Evolutionary conservation across 2,329 filamentous ascomycete species (phyloP).

Genomic region (Hypoxylon sp.): DNA sequence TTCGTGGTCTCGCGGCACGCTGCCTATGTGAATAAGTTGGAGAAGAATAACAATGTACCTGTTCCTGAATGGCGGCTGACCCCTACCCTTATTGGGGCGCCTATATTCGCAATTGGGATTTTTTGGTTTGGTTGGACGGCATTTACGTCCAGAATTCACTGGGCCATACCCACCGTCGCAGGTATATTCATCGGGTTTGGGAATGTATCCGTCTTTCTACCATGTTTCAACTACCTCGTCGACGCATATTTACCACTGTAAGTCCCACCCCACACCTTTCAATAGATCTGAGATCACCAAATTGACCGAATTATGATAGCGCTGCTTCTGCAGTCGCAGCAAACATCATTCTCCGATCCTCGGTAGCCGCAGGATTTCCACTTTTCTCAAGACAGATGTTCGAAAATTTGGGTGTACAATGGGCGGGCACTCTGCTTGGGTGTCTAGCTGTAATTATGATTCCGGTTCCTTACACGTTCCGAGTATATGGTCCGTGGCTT

Average conservation of each 20-base stretch:
- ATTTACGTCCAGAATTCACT: conserved; percentile 8
- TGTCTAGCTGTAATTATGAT: conserved; percentile 8
- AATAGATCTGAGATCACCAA: not conserved
- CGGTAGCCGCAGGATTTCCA: conserved; percentile 5
- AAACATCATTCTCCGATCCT: conserved; percentile 4
- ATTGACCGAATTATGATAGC: not conserved
- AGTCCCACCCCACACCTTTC: not conserved
- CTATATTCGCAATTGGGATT: conserved; percentile 7
- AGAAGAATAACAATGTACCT: conserved; percentile 1
- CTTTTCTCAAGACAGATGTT: conserved; percentile 14
- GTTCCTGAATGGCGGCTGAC: conserved; percentile 1
- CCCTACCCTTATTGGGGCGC: conserved; percentile 1
- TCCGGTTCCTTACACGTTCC: conserved; percentile 3
- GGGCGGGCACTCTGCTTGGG: conserved; percentile 4
- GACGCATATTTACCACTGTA: conserved; percentile 9
- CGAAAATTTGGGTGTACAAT: conserved; percentile 10
- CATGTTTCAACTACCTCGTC: conserved; percentile 7
- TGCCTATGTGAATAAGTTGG: not conserved
- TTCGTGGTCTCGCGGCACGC: not conserved
- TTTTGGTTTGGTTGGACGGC: conserved; percentile 14
- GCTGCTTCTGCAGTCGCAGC: conserved; percentile 2
- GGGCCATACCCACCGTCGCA: conserved; percentile 3
- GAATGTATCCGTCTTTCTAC: conserved; percentile 4
- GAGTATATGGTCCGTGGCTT: not conserved
- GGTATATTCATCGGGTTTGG: conserved; percentile 12